Base-by-base conservation (phyloP, 2,329 filamentous ascomycete species). In the Aspergillus versicolor region DNA sequence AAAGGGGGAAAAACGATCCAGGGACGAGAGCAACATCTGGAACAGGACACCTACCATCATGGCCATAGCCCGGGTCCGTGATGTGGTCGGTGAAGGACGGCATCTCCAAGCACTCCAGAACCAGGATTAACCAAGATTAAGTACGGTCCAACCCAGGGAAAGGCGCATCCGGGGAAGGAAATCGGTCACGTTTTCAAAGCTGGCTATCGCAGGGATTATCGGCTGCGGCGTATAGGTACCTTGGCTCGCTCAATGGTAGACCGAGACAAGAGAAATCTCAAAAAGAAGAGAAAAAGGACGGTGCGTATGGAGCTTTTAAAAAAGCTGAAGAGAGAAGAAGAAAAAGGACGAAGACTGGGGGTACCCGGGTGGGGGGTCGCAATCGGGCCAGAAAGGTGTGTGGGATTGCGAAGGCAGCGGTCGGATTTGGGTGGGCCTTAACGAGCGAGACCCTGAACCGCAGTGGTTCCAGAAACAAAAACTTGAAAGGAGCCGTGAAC, bases 41-140 rank as follows among this genome's bases (percentile, higher is more conserved):
- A 57, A 45, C 41, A 41, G 38, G 17, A 46, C 34, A 63, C 70
- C 65, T 70, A 72, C 70, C 70, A 69, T 67, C 63, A 62, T 60
- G 57, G 54, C 67, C 64, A 55, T 61, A 54, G 42, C 61, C 63
- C 27, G 58, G 54, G 48, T 63, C 62, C 54, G 49, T 54, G 52
- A 61, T 61, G 48, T 65, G 60, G 56, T 70, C 67, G 58, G 66
- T 63, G 62, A 70, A 62, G 51, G 68, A 70, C 53, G 69, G 69
- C 67, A 70, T 71, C 56, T 63, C 58, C 56, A 34, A 41, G 22
- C 40, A 21, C 38, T 46, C 32, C 47, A 12, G 41, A 41, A 53
- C 44, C 43, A 41, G 45, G 30, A 27, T 30, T 11, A 30, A 30
- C 27, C 27, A 30, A 30, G 27, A 30, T 4, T 15, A 12, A 40